Conservation (phyloP, 2,329 filamentous ascomycete species). For the Colletotrichum karsti region DNA sequence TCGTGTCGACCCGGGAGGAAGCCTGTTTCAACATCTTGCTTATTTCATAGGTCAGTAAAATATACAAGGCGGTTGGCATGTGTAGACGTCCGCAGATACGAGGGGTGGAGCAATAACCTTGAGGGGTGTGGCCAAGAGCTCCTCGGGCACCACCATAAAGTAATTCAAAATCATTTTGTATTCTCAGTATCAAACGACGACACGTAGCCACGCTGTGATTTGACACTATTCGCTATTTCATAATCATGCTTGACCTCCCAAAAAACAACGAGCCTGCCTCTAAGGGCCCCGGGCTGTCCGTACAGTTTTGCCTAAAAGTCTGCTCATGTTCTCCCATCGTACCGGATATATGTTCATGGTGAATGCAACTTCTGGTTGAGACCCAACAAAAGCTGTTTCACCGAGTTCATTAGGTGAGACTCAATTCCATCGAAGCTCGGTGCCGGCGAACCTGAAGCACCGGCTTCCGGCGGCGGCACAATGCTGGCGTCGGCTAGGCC, state of each 20-base stretch:
- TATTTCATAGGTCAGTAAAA: too few species aligned
- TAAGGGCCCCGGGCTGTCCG: not conserved
- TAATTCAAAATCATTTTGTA: slow-evolving; percentile 21
- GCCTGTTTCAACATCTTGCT: too few species aligned
- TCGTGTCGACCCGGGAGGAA: too few species aligned
- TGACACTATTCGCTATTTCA: slow-evolving; percentile 22
- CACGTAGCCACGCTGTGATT: slow-evolving; percentile 13
- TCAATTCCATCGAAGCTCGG: slow-evolving; percentile 48
- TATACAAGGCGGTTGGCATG: too few species aligned
- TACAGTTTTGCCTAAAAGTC: not conserved
- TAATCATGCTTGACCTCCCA: slow-evolving; percentile 17
- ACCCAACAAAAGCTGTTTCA: slow-evolving; percentile 47
- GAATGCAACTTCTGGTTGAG: slow-evolving; percentile 47
- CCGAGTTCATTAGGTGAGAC: slow-evolving; percentile 49
- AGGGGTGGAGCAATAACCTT: too few species aligned
- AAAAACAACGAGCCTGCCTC: not conserved
- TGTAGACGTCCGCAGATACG: too few species aligned
- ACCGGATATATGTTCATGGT: slow-evolving; percentile 8
- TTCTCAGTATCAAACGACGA: slow-evolving; percentile 9
- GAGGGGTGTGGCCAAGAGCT: too few species aligned
- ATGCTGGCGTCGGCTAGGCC: slow-evolving; percentile 56
- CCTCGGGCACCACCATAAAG: too few species aligned
- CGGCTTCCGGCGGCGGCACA: slow-evolving; percentile 37
- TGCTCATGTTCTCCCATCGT: not conserved
- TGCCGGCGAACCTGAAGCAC: slow-evolving; percentile 11